phyloP scores from a whole-genome alignment of 441 rosid species.

The Bruguiera hainesii region DNA sequence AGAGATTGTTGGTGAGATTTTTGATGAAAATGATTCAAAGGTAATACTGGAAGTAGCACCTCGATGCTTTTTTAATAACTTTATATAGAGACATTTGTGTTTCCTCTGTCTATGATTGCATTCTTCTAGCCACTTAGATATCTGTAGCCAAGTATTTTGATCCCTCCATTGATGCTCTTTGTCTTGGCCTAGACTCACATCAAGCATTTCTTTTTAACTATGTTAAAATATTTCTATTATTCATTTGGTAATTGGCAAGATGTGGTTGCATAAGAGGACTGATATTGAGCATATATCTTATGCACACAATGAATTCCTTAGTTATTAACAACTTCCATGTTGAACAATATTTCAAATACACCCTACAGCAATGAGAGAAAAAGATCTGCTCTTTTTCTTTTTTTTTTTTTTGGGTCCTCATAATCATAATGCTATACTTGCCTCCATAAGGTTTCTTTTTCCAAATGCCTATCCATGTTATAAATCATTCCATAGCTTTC shows the following conservation, averaged over 20 bases:
- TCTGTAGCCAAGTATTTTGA: no score
- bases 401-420: no score
- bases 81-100: not conserved
- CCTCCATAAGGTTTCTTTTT: no score
- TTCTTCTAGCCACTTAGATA: not conserved
- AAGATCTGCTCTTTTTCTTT: not conserved
- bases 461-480: no score
- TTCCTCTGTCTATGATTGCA: not conserved
- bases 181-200: no score
- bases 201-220: no score
- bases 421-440: no score
- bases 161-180: no score
- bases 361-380: not conserved
- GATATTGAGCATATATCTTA: no score
- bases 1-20: slow-evolving; percentile 99
- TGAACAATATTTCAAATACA: not conserved
- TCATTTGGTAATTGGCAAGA: not conserved
- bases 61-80: slow-evolving; percentile 4
- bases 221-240: no score
- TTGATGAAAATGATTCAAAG: slow-evolving; percentile 97
- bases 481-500: no score
- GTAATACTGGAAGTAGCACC: slow-evolving; percentile 34
- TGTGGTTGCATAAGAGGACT: not conserved
- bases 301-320: not conserved
- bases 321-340: not conserved